phyloP scores from a whole-genome alignment of 768 basidiomycete genomes.

The Phanerochaete sordida region DNA sequence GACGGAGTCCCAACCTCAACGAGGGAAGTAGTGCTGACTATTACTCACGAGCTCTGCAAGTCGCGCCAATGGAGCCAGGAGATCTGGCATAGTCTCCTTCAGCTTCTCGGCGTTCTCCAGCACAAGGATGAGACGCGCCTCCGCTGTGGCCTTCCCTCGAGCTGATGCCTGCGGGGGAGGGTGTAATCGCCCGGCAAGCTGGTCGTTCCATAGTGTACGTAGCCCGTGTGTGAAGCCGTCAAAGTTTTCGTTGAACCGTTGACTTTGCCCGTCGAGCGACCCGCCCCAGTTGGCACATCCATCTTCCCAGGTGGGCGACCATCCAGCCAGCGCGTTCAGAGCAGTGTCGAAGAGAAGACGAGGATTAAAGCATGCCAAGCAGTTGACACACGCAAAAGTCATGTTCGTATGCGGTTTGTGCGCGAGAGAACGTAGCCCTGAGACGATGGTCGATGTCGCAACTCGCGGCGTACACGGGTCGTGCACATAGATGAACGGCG shows the following conservation, averaged over 20 bases:
- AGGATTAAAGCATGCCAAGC: conserved; percentile 56
- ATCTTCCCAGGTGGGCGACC: conserved; percentile 54
- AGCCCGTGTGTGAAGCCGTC: conserved; percentile 73
- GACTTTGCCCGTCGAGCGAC: conserved; percentile 26
- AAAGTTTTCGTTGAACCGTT: conserved; percentile 59
- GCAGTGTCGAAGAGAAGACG: conserved; percentile 64
- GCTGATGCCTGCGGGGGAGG: background rate
- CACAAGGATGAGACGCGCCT: conserved; percentile 51
- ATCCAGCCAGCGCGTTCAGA: conserved; percentile 56
- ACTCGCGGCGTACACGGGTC: conserved; percentile 49
- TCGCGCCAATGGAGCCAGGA: conserved; percentile 68
- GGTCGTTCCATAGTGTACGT: conserved; percentile 30
- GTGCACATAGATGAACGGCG: conserved; percentile 67
- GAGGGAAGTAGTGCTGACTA: background rate
- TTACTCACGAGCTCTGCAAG: conserved; percentile 63
- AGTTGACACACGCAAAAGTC: conserved; percentile 47
- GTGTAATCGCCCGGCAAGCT: background rate
- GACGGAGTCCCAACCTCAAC: too few species aligned
- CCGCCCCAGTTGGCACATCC: conserved; percentile 59
- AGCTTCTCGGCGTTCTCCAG: conserved; percentile 69
- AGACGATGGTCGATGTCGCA: conserved; percentile 41
- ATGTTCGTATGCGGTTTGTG: conserved; percentile 23
- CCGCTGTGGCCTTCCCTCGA: conserved; percentile 20
- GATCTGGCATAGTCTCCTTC: conserved; percentile 56
- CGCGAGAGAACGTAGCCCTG: conserved; percentile 26